A percentile compares a stretch with the other conserved stretches of the same genome.
Conservation (phyloP, 495 filamentous ascomycete genomes). For the Neurospora tetrasperma region DNA sequence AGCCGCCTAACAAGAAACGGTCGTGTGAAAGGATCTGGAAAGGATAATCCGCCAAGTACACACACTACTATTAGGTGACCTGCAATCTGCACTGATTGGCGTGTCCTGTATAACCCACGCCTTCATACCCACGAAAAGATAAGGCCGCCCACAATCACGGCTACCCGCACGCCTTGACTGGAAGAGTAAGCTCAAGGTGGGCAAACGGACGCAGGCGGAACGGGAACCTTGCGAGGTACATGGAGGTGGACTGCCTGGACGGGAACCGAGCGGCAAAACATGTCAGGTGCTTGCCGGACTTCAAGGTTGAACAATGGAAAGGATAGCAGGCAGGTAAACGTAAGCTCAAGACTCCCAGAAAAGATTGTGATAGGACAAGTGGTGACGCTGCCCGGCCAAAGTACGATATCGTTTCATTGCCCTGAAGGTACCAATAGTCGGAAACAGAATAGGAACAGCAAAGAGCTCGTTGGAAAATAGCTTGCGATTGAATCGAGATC, state of each 20-base stretch:
- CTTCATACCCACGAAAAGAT: neutral
- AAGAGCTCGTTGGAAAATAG: neutral
- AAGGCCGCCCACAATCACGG: neutral
- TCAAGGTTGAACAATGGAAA: neutral
- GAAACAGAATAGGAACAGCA: neutral
- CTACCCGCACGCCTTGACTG: neutral
- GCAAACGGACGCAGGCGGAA: neutral
- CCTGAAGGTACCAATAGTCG: neutral
- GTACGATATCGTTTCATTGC: neutral
- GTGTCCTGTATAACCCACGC: neutral
- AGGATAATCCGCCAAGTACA: neutral
- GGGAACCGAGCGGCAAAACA: neutral
- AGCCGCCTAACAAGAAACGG: neutral
- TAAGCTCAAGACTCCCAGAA: neutral
- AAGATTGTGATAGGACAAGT: neutral
- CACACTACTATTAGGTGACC: neutral
- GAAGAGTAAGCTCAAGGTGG: neutral
- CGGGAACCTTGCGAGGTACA: neutral
- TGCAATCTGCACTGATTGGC: neutral
- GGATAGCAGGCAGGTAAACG: neutral
- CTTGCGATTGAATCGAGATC: neutral
- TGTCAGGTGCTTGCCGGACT: neutral
- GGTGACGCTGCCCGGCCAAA: neutral
- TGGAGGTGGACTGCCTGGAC: neutral
- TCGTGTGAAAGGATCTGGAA: neutral